Conservation (phyloP, 192 early-diverging fungal genomes). For the Entomortierella chlamydospora region DNA sequence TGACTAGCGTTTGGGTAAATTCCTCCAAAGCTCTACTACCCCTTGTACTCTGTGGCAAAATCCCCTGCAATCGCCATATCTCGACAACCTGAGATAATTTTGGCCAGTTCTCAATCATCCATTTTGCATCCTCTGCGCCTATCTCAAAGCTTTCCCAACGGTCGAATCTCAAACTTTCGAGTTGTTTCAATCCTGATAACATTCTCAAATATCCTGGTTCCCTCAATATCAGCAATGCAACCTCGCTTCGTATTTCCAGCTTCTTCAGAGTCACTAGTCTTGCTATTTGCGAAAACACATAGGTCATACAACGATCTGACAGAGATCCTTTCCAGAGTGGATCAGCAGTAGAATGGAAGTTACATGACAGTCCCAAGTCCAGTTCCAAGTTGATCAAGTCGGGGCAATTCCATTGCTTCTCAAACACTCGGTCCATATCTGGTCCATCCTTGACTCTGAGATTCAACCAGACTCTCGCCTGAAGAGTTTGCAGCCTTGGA, state of each 20-base stretch:
- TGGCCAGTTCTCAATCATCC: conserved; percentile 10
- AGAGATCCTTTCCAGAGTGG: neutral
- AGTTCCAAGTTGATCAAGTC: neutral
- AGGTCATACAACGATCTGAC: neutral
- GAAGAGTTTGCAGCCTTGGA: neutral
- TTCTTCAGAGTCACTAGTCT: neutral
- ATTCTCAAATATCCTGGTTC: neutral
- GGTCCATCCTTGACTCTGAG: neutral
- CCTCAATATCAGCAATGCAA: neutral
- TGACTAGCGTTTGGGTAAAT: no score
- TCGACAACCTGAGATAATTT: neutral
- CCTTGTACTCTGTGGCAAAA: no score
- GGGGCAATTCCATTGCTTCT: neutral
- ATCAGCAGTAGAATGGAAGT: neutral
- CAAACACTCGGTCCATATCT: neutral
- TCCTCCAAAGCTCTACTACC: no score
- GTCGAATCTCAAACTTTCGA: neutral
- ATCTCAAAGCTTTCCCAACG: neutral
- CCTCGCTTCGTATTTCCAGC: neutral
- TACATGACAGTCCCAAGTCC: neutral
- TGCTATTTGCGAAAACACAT: neutral
- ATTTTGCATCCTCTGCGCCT: neutral
- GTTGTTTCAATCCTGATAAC: neutral
- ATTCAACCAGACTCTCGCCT: neutral
- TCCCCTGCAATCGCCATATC: no score